Base-by-base conservation (phyloP, 164 flowering plant genomes). In the Berberis thunbergii region DNA sequence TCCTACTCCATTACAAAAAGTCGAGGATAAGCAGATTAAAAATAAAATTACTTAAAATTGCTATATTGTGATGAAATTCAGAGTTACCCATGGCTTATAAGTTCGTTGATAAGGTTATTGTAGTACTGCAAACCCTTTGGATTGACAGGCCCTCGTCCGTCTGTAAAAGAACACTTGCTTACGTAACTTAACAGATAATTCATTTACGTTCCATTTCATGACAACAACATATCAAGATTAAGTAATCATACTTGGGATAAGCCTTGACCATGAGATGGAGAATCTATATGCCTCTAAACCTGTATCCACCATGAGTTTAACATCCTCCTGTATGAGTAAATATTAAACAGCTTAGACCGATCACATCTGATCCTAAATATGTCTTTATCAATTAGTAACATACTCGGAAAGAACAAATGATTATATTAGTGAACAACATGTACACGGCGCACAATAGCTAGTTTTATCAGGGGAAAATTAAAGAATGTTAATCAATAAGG, bases 91-190 rank as follows among this genome's bases (percentile, higher is more conserved):
- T 79, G 71, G 43, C 59, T 62, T 40, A 79, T 46, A 2, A 89
- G 81, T 64, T 80, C 84, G 70, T 89, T 62, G 65, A 89, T 84
- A 67, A 87, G 81, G 57, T 83, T 78, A 69, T 89, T 87, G 80
- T 89, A 87, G 67, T 80, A 87, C 40, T 73, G 73, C 12, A 89
- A 49, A 26, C 91, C 96, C 77, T 78, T 83, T 13, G 84, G 80
- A 64, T 87, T 89, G 42, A 86, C 69, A 43, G 83, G 78, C 7
- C 97, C 94, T 73, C 80, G 79, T 65, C 95, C 95, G 78, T 79
- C 91, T 88, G 78, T 26, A 69, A 54, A 64, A 64, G 8, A 9
- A 26, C 4, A 26, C 38, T 26, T 26, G 26, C 26, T 26, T 26
- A 4, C 7, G 38, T 41, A 39, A 0, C 6, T 1, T 52, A 4